Base-by-base conservation (phyloP, 1,139 yeast genomes). In the Saccharomycopsis hybrid region DNA sequence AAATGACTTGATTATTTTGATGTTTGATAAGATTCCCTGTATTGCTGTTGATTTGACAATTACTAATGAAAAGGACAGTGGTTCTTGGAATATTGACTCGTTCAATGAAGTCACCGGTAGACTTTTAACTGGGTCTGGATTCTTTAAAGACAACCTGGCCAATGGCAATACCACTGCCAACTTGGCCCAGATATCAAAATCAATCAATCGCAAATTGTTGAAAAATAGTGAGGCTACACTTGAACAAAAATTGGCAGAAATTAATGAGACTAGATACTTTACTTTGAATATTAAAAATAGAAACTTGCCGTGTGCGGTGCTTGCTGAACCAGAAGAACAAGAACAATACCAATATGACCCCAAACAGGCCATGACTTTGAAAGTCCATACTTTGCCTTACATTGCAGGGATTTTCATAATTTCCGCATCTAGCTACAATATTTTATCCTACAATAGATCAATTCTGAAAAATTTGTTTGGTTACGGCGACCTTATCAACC, bases 1-100 rank as follows among this genome's bases (percentile, higher is more conserved):
- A 57, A 82, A 82, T 2, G 79, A 78, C 48, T 68, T 85, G 54
- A 75, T 89, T 49, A 84, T 88, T 43, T 82, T 94, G 70, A 88
- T 87, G 70, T 82, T 90, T 62, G 96, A 89, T 59, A 95, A 87
- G 62, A 85, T 87, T 35, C 85, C 87, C 1, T 84, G 94, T 63
- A 94, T 85, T 64, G 83, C 85, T 3, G 76, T 85, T 54, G 87
- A 82, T 59, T 66, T 86, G 7, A 37, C 25, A 2, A 69, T 76
- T 24, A 50, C 54, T 25, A 57, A 60, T 4, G 46, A 43, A 63
- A 58, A 57, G 24, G 64, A 57, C 1, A 46, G 50, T 1, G 18
- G 18, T 18, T 18, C 18, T 18, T 62, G 62, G 50, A 50, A 48
- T 2, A 66, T 78, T 29, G 67, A 64, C 29, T 65, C 74, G 1